Evolutionary conservation across 139 green algal species (phyloP).

Genomic region (Micromonas commoda): DNA sequence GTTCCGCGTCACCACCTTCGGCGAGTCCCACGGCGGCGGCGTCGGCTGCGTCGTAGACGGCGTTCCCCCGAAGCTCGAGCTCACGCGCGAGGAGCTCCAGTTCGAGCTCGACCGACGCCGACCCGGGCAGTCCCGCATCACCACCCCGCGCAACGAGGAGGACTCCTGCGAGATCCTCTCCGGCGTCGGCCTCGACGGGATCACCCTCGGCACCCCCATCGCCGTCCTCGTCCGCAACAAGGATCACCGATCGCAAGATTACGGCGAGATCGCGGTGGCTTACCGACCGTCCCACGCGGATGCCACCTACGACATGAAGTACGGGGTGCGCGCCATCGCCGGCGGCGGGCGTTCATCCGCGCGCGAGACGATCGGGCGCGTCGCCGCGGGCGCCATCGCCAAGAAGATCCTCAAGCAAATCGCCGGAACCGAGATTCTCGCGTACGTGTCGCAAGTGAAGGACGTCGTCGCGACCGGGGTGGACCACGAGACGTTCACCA

Average conservation of each 20-base stretch:
- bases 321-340: constrained; percentile 89
- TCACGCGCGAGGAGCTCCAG: constrained; percentile 71
- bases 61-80: constrained; percentile 75
- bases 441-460: constrained; percentile 79
- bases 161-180: constrained; percentile 88
- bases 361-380: constrained; percentile 91
- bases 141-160: constrained; percentile 90
- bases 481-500: constrained; percentile 65
- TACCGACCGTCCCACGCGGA: constrained; percentile 94
- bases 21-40: constrained; percentile 88
- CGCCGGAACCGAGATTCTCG: constrained; percentile 71
- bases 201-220: constrained; percentile 87
- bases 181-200: constrained; percentile 61
- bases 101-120: constrained; percentile 73
- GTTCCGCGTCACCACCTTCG: constrained; percentile 96
- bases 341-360: constrained; percentile 92
- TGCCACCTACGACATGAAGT: constrained; percentile 99
- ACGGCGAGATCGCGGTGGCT: constrained; percentile 47
- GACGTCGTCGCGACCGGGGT: constrained; percentile 43
- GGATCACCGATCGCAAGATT: constrained; percentile 63
- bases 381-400: constrained; percentile 91
- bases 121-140: constrained; percentile 94
- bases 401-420: constrained; percentile 90
- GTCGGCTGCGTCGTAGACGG: constrained; percentile 97
- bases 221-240: constrained; percentile 93